These are phyloP conservation scores for Yamadazyma phyllophila DNA, from an alignment of 805 yeast genomes.

Conservation along the genomic window DNA sequence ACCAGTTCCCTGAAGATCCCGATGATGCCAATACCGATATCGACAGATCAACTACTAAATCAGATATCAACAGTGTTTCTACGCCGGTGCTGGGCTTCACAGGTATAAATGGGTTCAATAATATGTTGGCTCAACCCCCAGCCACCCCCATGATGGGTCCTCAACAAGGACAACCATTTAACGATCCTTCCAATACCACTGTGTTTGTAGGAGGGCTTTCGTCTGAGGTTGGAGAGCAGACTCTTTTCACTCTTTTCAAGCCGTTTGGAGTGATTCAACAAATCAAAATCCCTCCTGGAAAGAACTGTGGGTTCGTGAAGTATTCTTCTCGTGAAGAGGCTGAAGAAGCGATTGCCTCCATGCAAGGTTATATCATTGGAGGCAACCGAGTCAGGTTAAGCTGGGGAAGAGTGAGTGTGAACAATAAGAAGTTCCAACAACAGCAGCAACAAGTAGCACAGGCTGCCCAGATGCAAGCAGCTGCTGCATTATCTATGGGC, in stretches of 20 bases:
- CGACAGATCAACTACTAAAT: background rate
- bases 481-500: conserved; percentile 39
- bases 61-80: background rate
- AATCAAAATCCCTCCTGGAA: conserved; percentile 76
- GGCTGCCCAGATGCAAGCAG: conserved; percentile 37
- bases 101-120: conserved; percentile 2
- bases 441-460: conserved; percentile 32
- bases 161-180: conserved; percentile 26
- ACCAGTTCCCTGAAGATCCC: background rate
- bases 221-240: conserved; percentile 59
- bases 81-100: background rate
- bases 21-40: background rate
- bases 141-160: background rate
- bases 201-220: conserved; percentile 77
- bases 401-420: conserved; percentile 68
- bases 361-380: conserved; percentile 90
- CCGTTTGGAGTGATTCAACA: conserved; percentile 72
- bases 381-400: conserved; percentile 78
- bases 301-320: conserved; percentile 88
- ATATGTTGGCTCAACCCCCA: background rate
- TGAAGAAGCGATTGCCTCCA: conserved; percentile 76
- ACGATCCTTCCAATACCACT: conserved; percentile 67
- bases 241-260: conserved; percentile 59
- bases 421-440: conserved; percentile 32
- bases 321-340: conserved; percentile 76